Evolutionary conservation across 331 rosid species (phyloP), one percentile per base, ranked within the genome.

Genomic region (Telfairia occidentalis): DNA sequence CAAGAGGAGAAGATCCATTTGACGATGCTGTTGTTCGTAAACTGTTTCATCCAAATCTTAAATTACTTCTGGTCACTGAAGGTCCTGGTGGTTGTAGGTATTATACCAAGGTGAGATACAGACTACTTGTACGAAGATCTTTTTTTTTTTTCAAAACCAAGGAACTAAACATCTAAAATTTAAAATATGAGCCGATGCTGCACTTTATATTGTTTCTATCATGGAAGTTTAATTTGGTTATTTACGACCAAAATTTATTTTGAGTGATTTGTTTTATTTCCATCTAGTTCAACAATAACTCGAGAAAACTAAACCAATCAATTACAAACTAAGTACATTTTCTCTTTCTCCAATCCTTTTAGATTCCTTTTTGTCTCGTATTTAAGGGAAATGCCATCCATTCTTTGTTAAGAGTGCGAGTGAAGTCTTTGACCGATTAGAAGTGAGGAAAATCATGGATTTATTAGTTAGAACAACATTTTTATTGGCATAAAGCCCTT

Each of bases 71-170:
- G 29, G 98, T 94, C 76, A 94, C 98, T 0, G 98, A 94, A 82
- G 98, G 98, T 73, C 84, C 97, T 34, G 91, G 87, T 42, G 98
- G 98, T 54, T 94, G 98, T 78, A 86, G 98, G 65, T 94, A 94
- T 73, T 94, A 94, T 86, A 88, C 98, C 81, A 91, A 94, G 86
- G 98, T 94, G 79, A 66, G 81, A 69, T 43, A 4, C 52, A 42
- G 35, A 29, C 8, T 43, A 43, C 16, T 34, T 16, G 4, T 37
- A 3, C 28, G 3, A 23, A 64, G 9, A 64, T 35, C 35, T 28
- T n/a, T n/a, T n/a, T n/a, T n/a, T n/a, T n/a, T n/a, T n/a, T 6
- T 10, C 5, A 5, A 32, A 32, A 61, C 11, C 13, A 34, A 64
- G 28, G 43, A 63, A 64, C 71, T 61, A n/a, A 34, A 34, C 13